A percentile compares a stretch with the other conserved stretches of the same genome.
Evolutionary conservation across 1,284 basidiomycete species (phyloP).

Genomic region (Ceratobasidium papillatum): DNA sequence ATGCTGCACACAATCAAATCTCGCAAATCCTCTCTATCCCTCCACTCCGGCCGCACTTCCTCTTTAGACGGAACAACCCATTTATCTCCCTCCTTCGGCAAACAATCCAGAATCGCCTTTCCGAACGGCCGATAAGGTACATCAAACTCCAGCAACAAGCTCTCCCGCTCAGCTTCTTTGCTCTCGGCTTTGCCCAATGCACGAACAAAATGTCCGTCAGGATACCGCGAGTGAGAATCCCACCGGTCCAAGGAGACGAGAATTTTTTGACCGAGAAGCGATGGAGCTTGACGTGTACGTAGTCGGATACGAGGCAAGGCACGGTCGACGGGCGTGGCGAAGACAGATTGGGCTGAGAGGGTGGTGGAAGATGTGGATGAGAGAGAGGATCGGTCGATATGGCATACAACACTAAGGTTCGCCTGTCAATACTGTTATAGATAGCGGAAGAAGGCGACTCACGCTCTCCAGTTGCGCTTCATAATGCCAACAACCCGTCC

Average conservation of each 20-base stretch:
- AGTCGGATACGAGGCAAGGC: conserved; percentile 93
- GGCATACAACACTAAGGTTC: conserved; percentile 79
- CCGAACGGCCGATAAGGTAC: conserved; percentile 98
- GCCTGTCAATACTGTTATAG: background rate
- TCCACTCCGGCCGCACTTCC: conserved; percentile 70
- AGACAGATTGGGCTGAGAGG: conserved; percentile 89
- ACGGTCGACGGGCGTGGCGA: conserved; percentile 93
- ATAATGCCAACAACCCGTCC: conserved; percentile 92
- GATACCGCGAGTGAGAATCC: conserved; percentile 88
- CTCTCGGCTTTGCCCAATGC: conserved; percentile 91
- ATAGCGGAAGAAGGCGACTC: conserved; percentile 50
- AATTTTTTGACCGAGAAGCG: conserved; percentile 92
- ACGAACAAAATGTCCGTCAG: conserved; percentile 97
- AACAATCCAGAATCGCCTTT: conserved; percentile 89
- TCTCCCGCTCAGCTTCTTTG: conserved; percentile 97
- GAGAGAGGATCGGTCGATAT: conserved; percentile 90
- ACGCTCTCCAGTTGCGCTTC: conserved; percentile 96
- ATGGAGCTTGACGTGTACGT: conserved; percentile 91
- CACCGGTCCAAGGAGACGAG: conserved; percentile 95
- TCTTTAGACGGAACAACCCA: conserved; percentile 93
- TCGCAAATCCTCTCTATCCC: conserved; percentile 87
- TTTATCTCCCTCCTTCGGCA: conserved; percentile 87
- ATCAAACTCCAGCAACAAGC: conserved; percentile 92
- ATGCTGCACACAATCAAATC: conserved; percentile 73
- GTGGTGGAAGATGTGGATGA: conserved; percentile 81